Percentiles rank a stretch among this genome's conserved stretches.
Evolutionary conservation across 139 green algal species (phyloP).

Genomic region (Tetraselmis chui): DNA sequence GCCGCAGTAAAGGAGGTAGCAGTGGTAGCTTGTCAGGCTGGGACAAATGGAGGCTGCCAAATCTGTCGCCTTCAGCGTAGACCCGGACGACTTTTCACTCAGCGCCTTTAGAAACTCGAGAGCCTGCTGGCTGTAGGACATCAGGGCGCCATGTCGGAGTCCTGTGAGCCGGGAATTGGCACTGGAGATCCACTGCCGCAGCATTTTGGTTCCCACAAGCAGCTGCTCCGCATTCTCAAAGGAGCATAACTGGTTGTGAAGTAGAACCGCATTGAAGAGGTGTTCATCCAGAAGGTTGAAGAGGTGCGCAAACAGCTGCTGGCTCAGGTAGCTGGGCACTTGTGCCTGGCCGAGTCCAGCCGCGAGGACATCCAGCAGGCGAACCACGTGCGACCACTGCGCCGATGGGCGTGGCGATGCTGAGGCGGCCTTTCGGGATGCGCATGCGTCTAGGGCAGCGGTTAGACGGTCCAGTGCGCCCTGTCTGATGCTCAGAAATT

Average conservation of each 20-base stretch:
- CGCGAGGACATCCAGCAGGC: neutral
- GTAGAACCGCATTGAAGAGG: neutral
- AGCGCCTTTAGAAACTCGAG: neutral
- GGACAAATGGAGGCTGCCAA: neutral
- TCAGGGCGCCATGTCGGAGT: neutral
- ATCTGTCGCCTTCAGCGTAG: neutral
- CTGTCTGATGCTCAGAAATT: neutral
- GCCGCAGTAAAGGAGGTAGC: neutral
- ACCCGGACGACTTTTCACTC: neutral
- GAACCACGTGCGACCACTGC: neutral
- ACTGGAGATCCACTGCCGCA: neutral
- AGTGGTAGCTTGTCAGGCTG: neutral
- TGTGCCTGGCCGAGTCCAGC: neutral
- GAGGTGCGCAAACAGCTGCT: neutral
- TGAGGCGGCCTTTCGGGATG: neutral
- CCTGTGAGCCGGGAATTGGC: neutral
- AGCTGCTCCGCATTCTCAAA: neutral
- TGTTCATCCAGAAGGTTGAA: neutral
- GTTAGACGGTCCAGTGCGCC: neutral
- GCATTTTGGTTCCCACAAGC: neutral
- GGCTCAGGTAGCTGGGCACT: neutral
- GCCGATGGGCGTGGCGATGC: neutral
- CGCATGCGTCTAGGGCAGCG: neutral
- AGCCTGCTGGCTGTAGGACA: neutral
- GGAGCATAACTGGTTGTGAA: neutral